Evolutionary conservation across 495 filamentous ascomycete species (phyloP), one percentile per base, ranked within the genome.

Genomic region (Friedmanniomyces simplex): DNA sequence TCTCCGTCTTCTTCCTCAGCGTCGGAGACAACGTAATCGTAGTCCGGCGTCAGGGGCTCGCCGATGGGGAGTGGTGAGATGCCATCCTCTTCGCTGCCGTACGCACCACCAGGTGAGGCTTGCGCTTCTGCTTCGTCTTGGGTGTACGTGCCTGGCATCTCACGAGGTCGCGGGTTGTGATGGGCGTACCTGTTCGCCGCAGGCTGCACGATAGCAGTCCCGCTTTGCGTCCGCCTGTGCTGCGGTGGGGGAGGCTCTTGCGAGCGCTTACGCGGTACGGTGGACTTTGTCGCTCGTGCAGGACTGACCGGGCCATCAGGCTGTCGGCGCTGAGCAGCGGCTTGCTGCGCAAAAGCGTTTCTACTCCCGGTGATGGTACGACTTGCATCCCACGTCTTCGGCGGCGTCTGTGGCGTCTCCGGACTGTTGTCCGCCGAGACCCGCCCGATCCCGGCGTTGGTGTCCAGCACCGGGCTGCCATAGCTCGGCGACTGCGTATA

Each of bases 1-100:
- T 32, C 28, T 32, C 28, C 28, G 28, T n/a, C n/a, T 30, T 73
- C 73, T 0, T 63, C 65, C 10, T 72, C 71, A n/a, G 72, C 75
- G n/a, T 70, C 67, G 36, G 26, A 20, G 4, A 34, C 53, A 7
- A 37, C 34, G 39, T 50, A 11, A 24, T 50, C 43, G 36, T 56
- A 42, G n/a, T 42, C 45, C 0, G 52, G 54, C 11, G 24, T 50
- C 2, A 13, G 1, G 2, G 26, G 3, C 32, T 50, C 54, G 11
- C 25, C 54, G 21, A 14, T n/a, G 2, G 25, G 20, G 4, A 57
- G 32, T n/a, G 54, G 45, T 4, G 41, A 55, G 2, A 47, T 20
- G 24, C 18, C 16, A 36, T 34, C 39, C 10, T 36, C 30, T 47
- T 39, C 18, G 16, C n/a, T n/a, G n/a, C 32, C 18, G 3, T 50